Evolutionary conservation across 148 eudicot genomes (phyloP), one percentile per base, ranked within the genome.

Genomic region (Nyssa sinensis): DNA sequence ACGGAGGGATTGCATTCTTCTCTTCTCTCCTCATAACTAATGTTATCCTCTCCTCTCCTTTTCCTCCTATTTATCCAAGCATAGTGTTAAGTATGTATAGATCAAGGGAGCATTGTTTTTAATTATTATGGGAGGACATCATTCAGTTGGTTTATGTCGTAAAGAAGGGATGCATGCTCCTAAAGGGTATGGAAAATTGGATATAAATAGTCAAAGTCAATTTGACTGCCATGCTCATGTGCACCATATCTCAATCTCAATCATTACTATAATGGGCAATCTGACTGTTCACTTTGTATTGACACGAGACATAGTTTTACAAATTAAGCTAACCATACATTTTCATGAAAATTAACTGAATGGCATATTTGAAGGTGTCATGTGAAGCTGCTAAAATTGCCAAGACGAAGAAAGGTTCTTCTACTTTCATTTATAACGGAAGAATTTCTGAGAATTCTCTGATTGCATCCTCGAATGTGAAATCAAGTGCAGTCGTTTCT

Each of bases 321-420:
- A 49, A 9, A 4, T 49, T 10, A 13, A 49, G 57, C 21, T 13
- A 0, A 49, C 57, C 14, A 49, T 16, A 49, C 17, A 12, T 5
- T 49, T 29, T 14, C 29, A 21, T 65, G 47, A 39, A 60, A 14
- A 74, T 30, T 19, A 25, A 11, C 57, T 55, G 39, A 29, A 39
- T 7, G 21, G 44, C 8, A 16, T 35, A 4, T 69, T 29, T 78
- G 77, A 63, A 87, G 91, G 88, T 80, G 28, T 87, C 87, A 53
- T 84, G 86, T 33, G 66, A 83, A 21, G 31, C 86, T 3, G 31
- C 86, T 3, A 85, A 87, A 70, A 77, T 70, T 29, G 77, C 60
- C 23, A 81, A 85, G 75, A n/a, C 85, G 17, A 87, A 87, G 75
- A 88, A 82, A 75, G 85, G 81, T 41, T 24, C 79, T 74, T 75